phyloP scores from a whole-genome alignment of 2,329 filamentous ascomycete genomes.

The Penicillium sp. region DNA sequence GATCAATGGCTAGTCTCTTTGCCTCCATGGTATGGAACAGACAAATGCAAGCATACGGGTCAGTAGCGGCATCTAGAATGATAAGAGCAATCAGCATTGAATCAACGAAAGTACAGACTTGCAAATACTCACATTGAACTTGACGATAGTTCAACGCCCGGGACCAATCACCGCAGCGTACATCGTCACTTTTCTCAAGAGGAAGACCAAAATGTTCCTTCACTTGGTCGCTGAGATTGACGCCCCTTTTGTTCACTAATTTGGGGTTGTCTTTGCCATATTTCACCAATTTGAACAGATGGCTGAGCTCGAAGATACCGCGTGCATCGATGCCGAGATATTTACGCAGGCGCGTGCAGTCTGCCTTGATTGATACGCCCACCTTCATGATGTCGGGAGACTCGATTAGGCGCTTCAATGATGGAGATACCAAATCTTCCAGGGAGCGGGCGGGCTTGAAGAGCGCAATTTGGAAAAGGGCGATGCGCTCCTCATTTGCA shows the following conservation, averaged over 20 bases:
- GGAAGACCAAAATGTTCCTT: slow-evolving; percentile 68
- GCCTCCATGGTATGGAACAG: slow-evolving; percentile 69
- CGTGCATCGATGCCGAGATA: slow-evolving; percentile 61
- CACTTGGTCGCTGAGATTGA: slow-evolving; percentile 66
- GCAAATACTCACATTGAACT: slow-evolving; percentile 58
- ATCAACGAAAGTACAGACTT: slow-evolving; percentile 1
- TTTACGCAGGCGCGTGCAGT: slow-evolving; percentile 65
- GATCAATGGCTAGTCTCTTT: slow-evolving; percentile 62
- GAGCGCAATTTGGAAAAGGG: slow-evolving; percentile 73
- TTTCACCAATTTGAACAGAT: slow-evolving; percentile 74
- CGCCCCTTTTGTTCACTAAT: slow-evolving; percentile 62
- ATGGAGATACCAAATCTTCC: slow-evolving; percentile 63
- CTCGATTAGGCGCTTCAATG: slow-evolving; percentile 69
- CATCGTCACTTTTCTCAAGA: slow-evolving; percentile 66
- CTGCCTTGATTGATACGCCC: slow-evolving; percentile 71
- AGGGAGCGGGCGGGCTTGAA: slow-evolving; percentile 47
- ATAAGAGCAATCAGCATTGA: slow-evolving; percentile 11
- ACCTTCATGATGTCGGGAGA: slow-evolving; percentile 65
- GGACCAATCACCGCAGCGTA: slow-evolving; percentile 74
- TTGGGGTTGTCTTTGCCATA: slow-evolving; percentile 54
- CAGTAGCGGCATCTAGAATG: slow-evolving; percentile 66
- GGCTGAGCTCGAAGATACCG: slow-evolving; percentile 75
- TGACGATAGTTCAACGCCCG: slow-evolving; percentile 60
- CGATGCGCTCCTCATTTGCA: slow-evolving; percentile 71
- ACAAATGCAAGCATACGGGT: slow-evolving; percentile 74